A percentile compares a stretch with the other conserved stretches of the same genome.
Conservation (phyloP, 768 basidiomycete genomes). For the Collybia mongolica region DNA sequence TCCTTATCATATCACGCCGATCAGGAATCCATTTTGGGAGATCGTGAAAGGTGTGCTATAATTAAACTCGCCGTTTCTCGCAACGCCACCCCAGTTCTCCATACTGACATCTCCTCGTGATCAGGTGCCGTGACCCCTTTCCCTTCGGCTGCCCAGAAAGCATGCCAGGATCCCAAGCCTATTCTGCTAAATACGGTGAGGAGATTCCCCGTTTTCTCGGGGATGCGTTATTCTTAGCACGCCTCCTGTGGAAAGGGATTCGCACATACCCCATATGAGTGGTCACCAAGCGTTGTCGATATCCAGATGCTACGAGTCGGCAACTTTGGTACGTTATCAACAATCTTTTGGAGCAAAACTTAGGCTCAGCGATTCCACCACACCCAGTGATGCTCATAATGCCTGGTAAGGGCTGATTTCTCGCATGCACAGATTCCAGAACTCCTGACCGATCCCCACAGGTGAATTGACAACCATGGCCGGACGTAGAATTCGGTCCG, state of each 20-base stretch:
- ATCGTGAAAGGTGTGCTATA: slow-evolving; percentile 62
- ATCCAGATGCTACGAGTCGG: slow-evolving; percentile 78
- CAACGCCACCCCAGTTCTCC: not conserved
- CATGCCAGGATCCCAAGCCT: slow-evolving; percentile 77
- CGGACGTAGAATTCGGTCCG: slow-evolving; percentile 70
- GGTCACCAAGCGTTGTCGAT: slow-evolving; percentile 73
- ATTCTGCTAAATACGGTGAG: slow-evolving; percentile 72
- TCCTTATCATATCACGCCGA: not conserved
- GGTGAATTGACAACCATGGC: slow-evolving; percentile 84
- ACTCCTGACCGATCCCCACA: slow-evolving; percentile 13
- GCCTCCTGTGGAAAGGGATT: slow-evolving; percentile 45
- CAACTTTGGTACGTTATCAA: slow-evolving; percentile 47
- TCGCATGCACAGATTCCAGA: not conserved
- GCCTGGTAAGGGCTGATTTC: slow-evolving; percentile 43
- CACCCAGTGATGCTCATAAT: slow-evolving; percentile 64
- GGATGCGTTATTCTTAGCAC: not conserved
- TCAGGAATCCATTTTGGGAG: slow-evolving; percentile 79
- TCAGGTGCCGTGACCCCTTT: slow-evolving; percentile 62
- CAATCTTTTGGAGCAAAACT: slow-evolving; percentile 4
- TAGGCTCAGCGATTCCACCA: slow-evolving; percentile 1
- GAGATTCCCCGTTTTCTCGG: slow-evolving; percentile 13
- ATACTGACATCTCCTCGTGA: not conserved
- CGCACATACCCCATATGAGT: slow-evolving; percentile 66
- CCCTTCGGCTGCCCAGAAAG: slow-evolving; percentile 58
- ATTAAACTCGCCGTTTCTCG: not conserved